These are phyloP conservation scores for Phytophthora cajani DNA, from an alignment of 352 stramenopile genomes.

Conservation along the genomic window DNA sequence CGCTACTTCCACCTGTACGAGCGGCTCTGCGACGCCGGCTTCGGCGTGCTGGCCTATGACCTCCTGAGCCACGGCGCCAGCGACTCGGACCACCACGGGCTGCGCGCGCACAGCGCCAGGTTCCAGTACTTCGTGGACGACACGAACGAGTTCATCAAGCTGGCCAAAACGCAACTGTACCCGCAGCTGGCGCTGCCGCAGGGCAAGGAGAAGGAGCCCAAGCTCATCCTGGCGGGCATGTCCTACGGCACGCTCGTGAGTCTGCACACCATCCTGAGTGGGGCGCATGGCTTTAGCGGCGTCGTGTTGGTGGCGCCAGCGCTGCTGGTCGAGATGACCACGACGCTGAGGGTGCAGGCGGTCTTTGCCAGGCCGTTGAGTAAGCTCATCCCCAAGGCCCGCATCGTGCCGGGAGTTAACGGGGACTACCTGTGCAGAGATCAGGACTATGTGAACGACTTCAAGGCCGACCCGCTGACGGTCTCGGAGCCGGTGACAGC, in stretches of 20 bases:
- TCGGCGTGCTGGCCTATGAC: constrained; percentile 58
- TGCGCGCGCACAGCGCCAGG: constrained; percentile 39
- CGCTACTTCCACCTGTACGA: constrained; percentile 58
- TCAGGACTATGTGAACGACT: constrained; percentile 53
- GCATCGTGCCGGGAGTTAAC: constrained; percentile 70
- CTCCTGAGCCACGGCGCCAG: constrained; percentile 55
- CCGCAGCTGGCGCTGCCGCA: constrained; percentile 15
- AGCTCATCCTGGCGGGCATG: constrained; percentile 67
- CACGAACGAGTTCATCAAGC: constrained; percentile 50
- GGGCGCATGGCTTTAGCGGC: constrained; percentile 47
- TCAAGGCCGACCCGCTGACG: constrained; percentile 55
- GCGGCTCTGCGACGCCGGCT: constrained; percentile 42
- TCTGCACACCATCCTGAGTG: constrained; percentile 61
- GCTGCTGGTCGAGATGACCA: constrained; percentile 61
- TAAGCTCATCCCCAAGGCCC: constrained; percentile 52
- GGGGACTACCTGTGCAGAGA: constrained; percentile 27
- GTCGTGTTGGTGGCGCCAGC: constrained; percentile 65
- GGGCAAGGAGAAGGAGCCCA: constrained; percentile 17
- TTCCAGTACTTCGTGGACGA: constrained; percentile 65
- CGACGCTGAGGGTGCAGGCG: constrained; percentile 49
- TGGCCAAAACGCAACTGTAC: constrained; percentile 47
- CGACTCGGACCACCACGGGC: constrained; percentile 37
- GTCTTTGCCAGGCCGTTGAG: constrained; percentile 50
- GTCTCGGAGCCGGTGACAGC: constrained; percentile 42
- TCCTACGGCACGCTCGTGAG: constrained; percentile 70